A percentile compares a stretch with the other conserved stretches of the same genome.
phyloP scores from a whole-genome alignment of 2,329 filamentous ascomycete genomes.

The Cryphonectria carpinicola region DNA sequence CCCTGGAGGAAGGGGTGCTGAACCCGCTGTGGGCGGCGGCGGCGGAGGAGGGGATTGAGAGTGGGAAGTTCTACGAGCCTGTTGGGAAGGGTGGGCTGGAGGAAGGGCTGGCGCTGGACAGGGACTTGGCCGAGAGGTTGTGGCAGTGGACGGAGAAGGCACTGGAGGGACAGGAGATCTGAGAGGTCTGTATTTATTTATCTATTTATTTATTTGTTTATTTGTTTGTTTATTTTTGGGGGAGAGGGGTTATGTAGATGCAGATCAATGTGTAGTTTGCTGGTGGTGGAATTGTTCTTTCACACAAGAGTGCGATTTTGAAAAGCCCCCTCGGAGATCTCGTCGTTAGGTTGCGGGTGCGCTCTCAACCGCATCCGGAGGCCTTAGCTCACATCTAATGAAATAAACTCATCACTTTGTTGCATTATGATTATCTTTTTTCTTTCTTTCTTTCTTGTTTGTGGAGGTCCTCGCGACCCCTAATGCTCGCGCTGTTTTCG shows the following conservation, averaged over 20 bases:
- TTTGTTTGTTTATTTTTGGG: too few species aligned
- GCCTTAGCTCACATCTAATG: background rate
- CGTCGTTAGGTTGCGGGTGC: too few species aligned
- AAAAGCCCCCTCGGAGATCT: background rate
- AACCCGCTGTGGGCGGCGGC: conserved; percentile 47
- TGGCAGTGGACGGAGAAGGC: conserved; percentile 42
- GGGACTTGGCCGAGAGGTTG: conserved; percentile 34
- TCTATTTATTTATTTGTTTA: too few species aligned
- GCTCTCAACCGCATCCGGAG: background rate
- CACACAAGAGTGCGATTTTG: background rate
- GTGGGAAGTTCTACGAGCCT: conserved; percentile 42
- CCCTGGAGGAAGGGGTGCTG: conserved; percentile 42
- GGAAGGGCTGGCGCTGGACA: conserved; percentile 30
- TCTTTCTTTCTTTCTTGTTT: too few species aligned
- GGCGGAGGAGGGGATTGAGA: conserved; percentile 35
- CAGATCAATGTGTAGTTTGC: too few species aligned
- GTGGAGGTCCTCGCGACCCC: background rate
- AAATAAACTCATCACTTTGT: background rate
- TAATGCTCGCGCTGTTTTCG: background rate
- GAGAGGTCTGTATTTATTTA: background rate
- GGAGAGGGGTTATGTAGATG: too few species aligned
- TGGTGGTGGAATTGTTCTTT: too few species aligned
- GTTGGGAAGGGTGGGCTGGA: conserved; percentile 32
- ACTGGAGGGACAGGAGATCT: conserved; percentile 30
- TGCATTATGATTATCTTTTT: background rate